These are phyloP conservation scores for Aspergillus latus DNA, from an alignment of 2,329 filamentous ascomycete species.

Conservation along the genomic window DNA sequence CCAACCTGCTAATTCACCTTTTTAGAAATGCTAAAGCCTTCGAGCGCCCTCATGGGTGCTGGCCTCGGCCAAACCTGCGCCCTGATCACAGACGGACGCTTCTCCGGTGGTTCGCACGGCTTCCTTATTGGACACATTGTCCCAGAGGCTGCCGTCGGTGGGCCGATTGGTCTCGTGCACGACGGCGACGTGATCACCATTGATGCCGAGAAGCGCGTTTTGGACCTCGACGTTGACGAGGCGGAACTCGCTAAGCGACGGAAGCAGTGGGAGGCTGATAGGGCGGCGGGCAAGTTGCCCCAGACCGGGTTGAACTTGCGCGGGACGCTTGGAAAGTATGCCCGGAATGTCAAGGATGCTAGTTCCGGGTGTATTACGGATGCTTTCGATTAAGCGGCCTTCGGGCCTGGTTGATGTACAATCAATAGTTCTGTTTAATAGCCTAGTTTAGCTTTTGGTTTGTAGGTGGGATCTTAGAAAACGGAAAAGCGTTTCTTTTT, in stretches of 20 bases:
- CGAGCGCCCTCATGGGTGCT: constrained; percentile 71
- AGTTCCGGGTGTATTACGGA: constrained; percentile 52
- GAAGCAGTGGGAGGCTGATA: constrained; percentile 58
- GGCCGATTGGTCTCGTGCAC: constrained; percentile 77
- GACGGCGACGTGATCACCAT: constrained; percentile 81
- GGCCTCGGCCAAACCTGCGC: constrained; percentile 68
- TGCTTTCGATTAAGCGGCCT: constrained; percentile 31
- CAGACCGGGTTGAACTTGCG: constrained; percentile 58
- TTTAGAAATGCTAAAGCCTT: constrained; percentile 66
- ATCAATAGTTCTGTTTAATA: constrained; percentile 4
- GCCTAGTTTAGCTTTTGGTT: constrained; percentile 1
- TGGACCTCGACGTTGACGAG: constrained; percentile 65
- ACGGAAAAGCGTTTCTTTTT: constrained; percentile 9
- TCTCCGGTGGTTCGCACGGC: constrained; percentile 72
- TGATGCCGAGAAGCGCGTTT: constrained; percentile 70
- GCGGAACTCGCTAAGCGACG: constrained; percentile 61
- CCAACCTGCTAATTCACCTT: neutral
- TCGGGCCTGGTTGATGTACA: neutral
- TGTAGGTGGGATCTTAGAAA: constrained; percentile 1
- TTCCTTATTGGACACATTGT: constrained; percentile 88
- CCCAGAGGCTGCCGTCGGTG: constrained; percentile 81
- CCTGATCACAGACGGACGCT: constrained; percentile 67
- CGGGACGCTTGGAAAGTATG: constrained; percentile 72
- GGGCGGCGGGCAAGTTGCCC: constrained; percentile 39
- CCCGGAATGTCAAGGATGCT: constrained; percentile 49